Base-by-base conservation (phyloP, 2,329 filamentous ascomycete species). In the Teratosphaeria pseudoeucalypti region DNA sequence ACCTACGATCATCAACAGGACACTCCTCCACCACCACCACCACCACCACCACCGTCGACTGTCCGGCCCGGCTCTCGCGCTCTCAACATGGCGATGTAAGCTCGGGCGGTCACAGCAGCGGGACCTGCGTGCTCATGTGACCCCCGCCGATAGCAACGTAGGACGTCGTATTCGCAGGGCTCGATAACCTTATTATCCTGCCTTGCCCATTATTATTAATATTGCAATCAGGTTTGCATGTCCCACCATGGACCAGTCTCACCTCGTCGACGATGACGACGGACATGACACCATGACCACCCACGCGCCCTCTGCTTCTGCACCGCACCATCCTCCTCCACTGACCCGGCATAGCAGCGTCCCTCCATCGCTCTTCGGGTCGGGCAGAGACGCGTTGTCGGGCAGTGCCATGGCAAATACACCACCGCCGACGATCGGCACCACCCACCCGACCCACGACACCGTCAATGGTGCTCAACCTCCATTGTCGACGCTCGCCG, bases 311-410 rank as follows among this genome's bases (percentile, higher is more conserved):
- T 54, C 49, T 55, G 56, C 58, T 4, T 23, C 43, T 9, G 1
- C 19, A 49, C 54, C 60, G 14, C 59, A 57, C 12, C 55, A 37
- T 29, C 56, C 56, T 34, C 61, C 60, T 6, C 55, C 60, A 37
- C 26, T 43, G 27, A 64, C 58, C 53, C 57, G 63, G 52, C 63
- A 63, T 34, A 63, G 57, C 52, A 69, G 66, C 54, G 57, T 66
- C 11, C 63, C 66, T 3, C 56, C 60, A 55, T 58, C 63, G 12
- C 57, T 66, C 4, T 65, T 65, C 47, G 65, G 59, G 23, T 57
- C 63, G 2, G 63, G 60, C 23, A 63, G 57, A 39, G 49, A 53
- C n/a, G 64, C 63, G 14, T 60, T 66, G 54, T 65, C 58, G 16
- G 56, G 23, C 37, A 32, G 37, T 49, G 32, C 16, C 43, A 58